A percentile compares a stretch with the other conserved stretches of the same genome.
Evolutionary conservation across 2,329 filamentous ascomycete species (phyloP).

Genomic region (Pezicula neosporulosa): DNA sequence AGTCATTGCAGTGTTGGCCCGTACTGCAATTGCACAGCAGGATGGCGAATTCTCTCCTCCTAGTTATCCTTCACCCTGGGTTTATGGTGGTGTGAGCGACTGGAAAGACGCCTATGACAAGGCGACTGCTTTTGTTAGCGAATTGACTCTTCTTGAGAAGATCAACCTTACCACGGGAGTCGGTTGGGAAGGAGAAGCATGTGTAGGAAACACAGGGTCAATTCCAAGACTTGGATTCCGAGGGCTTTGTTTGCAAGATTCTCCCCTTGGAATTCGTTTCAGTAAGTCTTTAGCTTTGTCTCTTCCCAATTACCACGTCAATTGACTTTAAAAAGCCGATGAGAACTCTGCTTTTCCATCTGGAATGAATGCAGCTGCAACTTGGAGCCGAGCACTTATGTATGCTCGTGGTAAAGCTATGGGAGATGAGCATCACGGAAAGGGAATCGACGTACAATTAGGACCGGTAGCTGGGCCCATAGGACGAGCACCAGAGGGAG

Average conservation of each 20-base stretch:
- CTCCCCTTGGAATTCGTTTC: slow-evolving; percentile 36
- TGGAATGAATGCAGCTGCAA: slow-evolving; percentile 72
- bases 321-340: slow-evolving; percentile 44
- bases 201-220: slow-evolving; percentile 28
- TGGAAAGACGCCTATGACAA: slow-evolving; percentile 72
- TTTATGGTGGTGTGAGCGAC: slow-evolving; percentile 22
- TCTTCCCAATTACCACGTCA: slow-evolving; percentile 33
- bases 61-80: slow-evolving; percentile 30
- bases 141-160: slow-evolving; percentile 79
- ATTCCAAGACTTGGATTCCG: slow-evolving; percentile 27
- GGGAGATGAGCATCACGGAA: slow-evolving; percentile 68
- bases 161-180: slow-evolving; percentile 93
- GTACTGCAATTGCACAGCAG: slow-evolving; percentile 17
- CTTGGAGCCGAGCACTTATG: slow-evolving; percentile 70
- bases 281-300: slow-evolving; percentile 14
- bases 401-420: slow-evolving; percentile 65
- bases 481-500: slow-evolving; percentile 64
- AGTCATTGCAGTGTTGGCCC: slow-evolving; percentile 12
- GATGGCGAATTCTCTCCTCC: slow-evolving; percentile 24
- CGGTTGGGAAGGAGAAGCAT: slow-evolving; percentile 27
- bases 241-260: slow-evolving; percentile 28
- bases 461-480: slow-evolving; percentile 66
- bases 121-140: slow-evolving; percentile 63
- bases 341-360: slow-evolving; percentile 74
- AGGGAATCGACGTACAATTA: slow-evolving; percentile 72